A percentile compares a stretch with the other conserved stretches of the same genome.
Conservation (phyloP, 2,329 filamentous ascomycete genomes). For the Epichloe aotearoae region DNA sequence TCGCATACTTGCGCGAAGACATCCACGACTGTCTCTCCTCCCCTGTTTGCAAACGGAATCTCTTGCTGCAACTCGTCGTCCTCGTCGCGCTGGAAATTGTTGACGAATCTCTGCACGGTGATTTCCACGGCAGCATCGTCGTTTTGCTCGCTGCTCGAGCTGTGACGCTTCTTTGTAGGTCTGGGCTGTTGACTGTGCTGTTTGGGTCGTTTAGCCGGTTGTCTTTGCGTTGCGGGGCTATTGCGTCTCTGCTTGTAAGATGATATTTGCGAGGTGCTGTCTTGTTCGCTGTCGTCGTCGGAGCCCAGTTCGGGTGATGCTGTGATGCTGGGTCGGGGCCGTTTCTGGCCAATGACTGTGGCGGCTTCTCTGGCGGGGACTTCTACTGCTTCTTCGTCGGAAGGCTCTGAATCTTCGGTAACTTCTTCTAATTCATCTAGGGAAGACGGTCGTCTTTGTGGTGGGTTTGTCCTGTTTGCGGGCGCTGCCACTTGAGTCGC, state of each 20-base stretch:
- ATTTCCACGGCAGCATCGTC: conserved; percentile 31
- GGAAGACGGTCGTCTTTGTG: neutral
- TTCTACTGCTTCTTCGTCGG: conserved; percentile 27
- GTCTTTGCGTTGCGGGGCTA: conserved; percentile 31
- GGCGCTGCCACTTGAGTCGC: neutral
- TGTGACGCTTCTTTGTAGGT: conserved; percentile 12
- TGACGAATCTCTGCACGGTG: conserved; percentile 46
- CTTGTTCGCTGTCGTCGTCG: conserved; percentile 15
- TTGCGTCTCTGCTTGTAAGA: conserved; percentile 9
- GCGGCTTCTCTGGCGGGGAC: conserved; percentile 31
- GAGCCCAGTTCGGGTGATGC: conserved; percentile 30
- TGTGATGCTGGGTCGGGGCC: conserved; percentile 23
- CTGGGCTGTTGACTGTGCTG: conserved; percentile 8
- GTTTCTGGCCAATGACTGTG: conserved; percentile 27
- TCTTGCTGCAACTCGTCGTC: conserved; percentile 34
- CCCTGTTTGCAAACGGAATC: conserved; percentile 39
- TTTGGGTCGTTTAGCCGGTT: conserved; percentile 12
- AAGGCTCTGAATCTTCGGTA: conserved; percentile 6
- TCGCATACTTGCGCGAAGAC: conserved; percentile 49
- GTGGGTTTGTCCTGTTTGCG: neutral
- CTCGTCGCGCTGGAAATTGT: conserved; percentile 28
- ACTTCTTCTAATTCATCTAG: neutral
- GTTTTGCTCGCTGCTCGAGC: conserved; percentile 11
- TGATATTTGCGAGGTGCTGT: conserved; percentile 2
- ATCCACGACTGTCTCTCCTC: conserved; percentile 48